Conservation (phyloP, 768 basidiomycete genomes). For the Mycena vitilis region DNA sequence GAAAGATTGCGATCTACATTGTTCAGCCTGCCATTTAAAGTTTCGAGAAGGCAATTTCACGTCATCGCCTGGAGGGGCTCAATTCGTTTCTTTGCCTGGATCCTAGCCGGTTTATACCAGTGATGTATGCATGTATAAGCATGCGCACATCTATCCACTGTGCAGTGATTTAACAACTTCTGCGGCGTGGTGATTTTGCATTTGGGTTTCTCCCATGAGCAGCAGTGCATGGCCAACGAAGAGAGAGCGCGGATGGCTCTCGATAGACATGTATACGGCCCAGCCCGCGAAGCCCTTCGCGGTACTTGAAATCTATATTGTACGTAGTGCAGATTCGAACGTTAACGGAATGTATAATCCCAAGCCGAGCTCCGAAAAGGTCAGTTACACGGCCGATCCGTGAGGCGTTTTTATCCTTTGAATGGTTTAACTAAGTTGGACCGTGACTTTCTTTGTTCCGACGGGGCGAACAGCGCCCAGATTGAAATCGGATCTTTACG, state of each 20-base stretch:
- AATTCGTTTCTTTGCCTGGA: neutral
- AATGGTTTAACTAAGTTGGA: neutral
- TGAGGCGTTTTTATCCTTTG: neutral
- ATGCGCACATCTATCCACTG: too few species aligned
- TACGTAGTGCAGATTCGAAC: neutral
- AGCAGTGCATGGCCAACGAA: too few species aligned
- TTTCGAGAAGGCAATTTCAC: slow-evolving; percentile 10
- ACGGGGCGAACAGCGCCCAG: too few species aligned
- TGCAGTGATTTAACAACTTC: too few species aligned
- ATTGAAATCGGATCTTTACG: too few species aligned
- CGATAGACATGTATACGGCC: too few species aligned
- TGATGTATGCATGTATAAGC: neutral
- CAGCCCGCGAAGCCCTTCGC: too few species aligned
- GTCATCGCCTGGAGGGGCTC: neutral
- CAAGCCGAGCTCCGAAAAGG: neutral
- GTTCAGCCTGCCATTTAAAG: slow-evolving; percentile 8
- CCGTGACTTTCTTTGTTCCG: too few species aligned
- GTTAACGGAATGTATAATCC: neutral
- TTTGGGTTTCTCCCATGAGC: neutral
- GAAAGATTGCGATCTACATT: slow-evolving; percentile 10
- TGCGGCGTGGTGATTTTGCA: neutral
- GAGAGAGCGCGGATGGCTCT: too few species aligned
- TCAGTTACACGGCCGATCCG: neutral
- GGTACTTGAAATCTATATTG: too few species aligned
- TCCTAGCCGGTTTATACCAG: neutral